These are phyloP conservation scores for Globisporangium apiculatum DNA, from an alignment of 352 stramenopile genomes.

Conservation along the genomic window DNA sequence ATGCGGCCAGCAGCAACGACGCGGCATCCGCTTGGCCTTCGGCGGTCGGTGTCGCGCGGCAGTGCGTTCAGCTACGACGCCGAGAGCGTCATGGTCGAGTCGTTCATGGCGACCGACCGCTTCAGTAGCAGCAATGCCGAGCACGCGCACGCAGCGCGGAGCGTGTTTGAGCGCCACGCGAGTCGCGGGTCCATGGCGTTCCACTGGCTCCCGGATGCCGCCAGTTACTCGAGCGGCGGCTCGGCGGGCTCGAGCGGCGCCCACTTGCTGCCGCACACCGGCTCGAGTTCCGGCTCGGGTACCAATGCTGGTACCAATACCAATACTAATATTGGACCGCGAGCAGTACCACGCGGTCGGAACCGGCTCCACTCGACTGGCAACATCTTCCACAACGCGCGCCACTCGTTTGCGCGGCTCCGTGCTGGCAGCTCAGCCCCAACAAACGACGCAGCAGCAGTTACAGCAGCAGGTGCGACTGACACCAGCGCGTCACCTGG, in stretches of 20 bases:
- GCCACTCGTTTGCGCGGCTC: constrained; percentile 39
- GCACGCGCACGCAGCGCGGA: constrained; percentile 29
- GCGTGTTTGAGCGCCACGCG: constrained; percentile 72
- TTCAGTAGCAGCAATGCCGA: constrained; percentile 31
- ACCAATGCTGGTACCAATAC: background rate
- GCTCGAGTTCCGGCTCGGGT: background rate
- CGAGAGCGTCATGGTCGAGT: constrained; percentile 86
- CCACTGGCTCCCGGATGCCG: constrained; percentile 34
- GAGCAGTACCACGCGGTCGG: constrained; percentile 6
- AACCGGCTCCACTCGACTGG: constrained; percentile 31
- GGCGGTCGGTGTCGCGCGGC: constrained; percentile 41
- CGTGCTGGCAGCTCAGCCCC: constrained; percentile 36
- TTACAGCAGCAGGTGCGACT: background rate
- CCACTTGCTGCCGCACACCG: background rate
- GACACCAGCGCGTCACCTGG: background rate
- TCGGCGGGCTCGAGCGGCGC: background rate
- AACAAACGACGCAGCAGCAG: background rate
- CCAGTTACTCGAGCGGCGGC: background rate
- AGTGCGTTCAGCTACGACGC: constrained; percentile 87
- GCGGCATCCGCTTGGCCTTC: constrained; percentile 11
- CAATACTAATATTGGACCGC: too few species aligned
- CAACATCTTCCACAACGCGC: constrained; percentile 60
- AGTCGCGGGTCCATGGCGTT: constrained; percentile 83
- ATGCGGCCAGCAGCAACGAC: background rate
- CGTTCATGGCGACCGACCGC: constrained; percentile 77